A percentile compares a stretch with the other conserved stretches of the same genome.
These are phyloP conservation scores for Colletotrichum lupini DNA, from an alignment of 2,329 filamentous ascomycete species.

Conservation along the genomic window DNA sequence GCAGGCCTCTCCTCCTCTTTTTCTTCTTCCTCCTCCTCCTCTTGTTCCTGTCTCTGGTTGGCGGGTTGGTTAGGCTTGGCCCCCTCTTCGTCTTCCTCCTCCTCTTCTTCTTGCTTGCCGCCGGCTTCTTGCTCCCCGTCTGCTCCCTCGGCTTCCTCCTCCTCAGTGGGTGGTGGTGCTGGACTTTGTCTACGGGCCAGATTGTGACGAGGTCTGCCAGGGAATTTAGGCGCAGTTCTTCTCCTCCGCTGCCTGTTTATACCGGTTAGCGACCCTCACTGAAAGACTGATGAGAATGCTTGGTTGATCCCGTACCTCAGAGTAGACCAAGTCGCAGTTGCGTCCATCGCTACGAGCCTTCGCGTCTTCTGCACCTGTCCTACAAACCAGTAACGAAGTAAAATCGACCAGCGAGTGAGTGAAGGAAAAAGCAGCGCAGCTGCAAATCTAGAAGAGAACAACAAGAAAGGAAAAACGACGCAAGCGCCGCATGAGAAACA, in stretches of 20 bases:
- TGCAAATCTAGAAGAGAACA: conserved; percentile 2
- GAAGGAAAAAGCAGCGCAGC: conserved; percentile 25
- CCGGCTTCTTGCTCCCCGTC: conserved; percentile 15
- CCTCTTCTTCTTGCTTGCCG: background rate
- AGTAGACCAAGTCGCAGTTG: conserved; percentile 19
- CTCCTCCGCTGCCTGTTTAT: conserved; percentile 18
- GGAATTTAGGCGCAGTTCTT: conserved; percentile 13
- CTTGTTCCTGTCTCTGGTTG: background rate
- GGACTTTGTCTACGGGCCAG: background rate
- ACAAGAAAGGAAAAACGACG: background rate
- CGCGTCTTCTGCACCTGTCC: background rate
- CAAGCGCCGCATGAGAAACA: conserved; percentile 13
- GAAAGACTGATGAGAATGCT: too few species aligned
- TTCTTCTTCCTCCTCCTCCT: background rate
- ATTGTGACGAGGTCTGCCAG: conserved; percentile 29
- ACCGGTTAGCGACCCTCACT: background rate
- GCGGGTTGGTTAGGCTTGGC: background rate
- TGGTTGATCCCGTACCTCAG: conserved; percentile 3
- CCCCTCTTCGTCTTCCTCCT: conserved; percentile 3
- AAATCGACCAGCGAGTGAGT: conserved; percentile 5
- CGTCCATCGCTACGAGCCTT: conserved; percentile 7
- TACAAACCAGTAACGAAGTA: background rate
- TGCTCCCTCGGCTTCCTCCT: conserved; percentile 14
- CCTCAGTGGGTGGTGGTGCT: background rate
- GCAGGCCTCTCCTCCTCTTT: background rate